These are phyloP conservation scores for Meyerozyma guilliermondii DNA, from an alignment of 1,139 yeast species.

Conservation along the genomic window DNA sequence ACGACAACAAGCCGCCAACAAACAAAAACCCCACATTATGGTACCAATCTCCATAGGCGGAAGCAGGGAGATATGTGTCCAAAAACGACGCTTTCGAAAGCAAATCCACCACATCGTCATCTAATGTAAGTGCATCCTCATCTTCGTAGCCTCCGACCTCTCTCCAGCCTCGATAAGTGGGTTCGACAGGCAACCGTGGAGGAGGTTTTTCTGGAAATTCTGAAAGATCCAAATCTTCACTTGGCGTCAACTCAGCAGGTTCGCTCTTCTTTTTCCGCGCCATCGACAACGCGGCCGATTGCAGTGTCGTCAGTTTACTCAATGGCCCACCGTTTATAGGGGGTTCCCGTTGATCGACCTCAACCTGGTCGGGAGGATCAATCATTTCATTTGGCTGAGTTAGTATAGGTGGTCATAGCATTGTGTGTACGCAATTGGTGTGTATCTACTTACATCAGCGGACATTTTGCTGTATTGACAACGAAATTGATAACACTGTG, in stretches of 20 bases:
- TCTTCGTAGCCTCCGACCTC: constrained; percentile 87
- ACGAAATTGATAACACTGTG: not conserved
- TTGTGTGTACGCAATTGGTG: no score
- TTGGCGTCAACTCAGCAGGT: not conserved
- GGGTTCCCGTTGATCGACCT: constrained; percentile 5
- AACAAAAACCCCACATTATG: constrained; percentile 73
- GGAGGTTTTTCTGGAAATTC: constrained; percentile 36
- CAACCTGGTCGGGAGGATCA: constrained; percentile 11
- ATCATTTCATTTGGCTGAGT: constrained; percentile 12
- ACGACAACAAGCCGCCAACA: constrained; percentile 64
- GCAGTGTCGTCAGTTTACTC: constrained; percentile 1
- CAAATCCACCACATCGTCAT: constrained; percentile 68
- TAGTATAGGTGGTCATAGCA: constrained; percentile 3
- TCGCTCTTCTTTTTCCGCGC: not conserved
- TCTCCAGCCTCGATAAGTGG: constrained; percentile 86
- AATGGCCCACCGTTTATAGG: constrained; percentile 2
- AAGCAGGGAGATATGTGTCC: constrained; percentile 67
- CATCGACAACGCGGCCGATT: not conserved
- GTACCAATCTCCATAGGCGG: constrained; percentile 90
- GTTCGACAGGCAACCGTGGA: constrained; percentile 52
- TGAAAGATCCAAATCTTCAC: constrained; percentile 25
- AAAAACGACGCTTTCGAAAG: constrained; percentile 63
- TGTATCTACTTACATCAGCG: not conserved
- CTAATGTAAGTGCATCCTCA: constrained; percentile 56
- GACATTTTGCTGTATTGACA: not conserved